A percentile compares a stretch with the other conserved stretches of the same genome.
These are phyloP conservation scores for Salvia splendens DNA, from an alignment of 257 asterid genomes.

Conservation along the genomic window DNA sequence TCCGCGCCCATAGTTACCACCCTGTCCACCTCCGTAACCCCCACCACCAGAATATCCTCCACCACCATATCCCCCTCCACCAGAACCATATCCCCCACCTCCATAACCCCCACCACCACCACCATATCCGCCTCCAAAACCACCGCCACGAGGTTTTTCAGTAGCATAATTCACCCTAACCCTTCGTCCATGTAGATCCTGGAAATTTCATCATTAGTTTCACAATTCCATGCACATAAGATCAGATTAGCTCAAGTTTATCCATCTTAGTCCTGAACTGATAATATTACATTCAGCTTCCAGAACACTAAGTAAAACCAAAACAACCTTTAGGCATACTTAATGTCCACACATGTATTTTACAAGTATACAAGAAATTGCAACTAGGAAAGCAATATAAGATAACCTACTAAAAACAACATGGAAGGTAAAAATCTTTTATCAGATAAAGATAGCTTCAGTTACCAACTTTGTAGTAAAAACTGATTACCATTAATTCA, in stretches of 20 bases:
- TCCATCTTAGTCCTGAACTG: background rate
- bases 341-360: background rate
- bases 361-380: background rate
- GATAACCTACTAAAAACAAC: background rate
- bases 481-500: background rate
- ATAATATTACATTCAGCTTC: background rate
- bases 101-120: constrained; percentile 26
- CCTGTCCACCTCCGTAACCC: no score
- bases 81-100: no score
- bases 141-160: constrained; percentile 49
- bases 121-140: constrained; percentile 53
- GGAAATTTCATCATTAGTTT: constrained; percentile 17
- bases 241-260: background rate
- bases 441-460: background rate
- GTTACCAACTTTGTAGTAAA: background rate
- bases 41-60: no score
- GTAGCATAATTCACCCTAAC: constrained; percentile 60
- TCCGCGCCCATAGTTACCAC: no score
- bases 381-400: background rate
- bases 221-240: background rate
- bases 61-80: no score
- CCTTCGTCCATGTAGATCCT: constrained; percentile 63
- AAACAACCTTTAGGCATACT: background rate
- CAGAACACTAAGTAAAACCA: background rate
- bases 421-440: background rate